A percentile compares a stretch with the other conserved stretches of the same genome.
phyloP scores from a whole-genome alignment of 2,329 filamentous ascomycete species.

The Calonectria montana region DNA sequence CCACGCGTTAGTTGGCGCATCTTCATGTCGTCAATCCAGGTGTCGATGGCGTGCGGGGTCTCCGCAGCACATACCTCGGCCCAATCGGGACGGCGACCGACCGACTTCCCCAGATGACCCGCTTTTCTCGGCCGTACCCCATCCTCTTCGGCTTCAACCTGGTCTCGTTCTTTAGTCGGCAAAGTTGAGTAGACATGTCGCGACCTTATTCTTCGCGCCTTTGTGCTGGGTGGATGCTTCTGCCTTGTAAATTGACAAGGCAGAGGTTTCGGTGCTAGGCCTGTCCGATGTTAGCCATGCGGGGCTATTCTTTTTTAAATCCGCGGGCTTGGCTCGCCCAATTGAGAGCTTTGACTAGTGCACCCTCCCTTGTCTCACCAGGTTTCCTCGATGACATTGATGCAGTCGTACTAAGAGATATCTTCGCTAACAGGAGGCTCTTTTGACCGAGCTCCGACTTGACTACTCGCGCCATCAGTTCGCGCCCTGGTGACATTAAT shows the following conservation, averaged over 20 bases:
- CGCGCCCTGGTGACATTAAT: constrained; percentile 18
- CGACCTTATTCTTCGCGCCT: background rate
- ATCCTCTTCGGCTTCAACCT: constrained; percentile 31
- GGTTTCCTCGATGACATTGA: background rate
- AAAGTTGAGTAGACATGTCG: background rate
- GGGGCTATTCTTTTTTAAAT: background rate
- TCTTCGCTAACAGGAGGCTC: constrained; percentile 29
- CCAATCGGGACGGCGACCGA: constrained; percentile 29
- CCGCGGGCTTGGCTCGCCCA: background rate
- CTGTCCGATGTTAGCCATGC: background rate
- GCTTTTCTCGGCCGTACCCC: constrained; percentile 14
- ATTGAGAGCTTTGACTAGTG: background rate
- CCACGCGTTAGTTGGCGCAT: constrained; percentile 21
- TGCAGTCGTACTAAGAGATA: background rate
- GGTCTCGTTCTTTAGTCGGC: background rate
- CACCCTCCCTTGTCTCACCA: constrained; percentile 1
- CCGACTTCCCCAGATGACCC: constrained; percentile 28
- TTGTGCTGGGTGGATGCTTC: background rate
- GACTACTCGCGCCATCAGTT: constrained; percentile 22
- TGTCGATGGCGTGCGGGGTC: constrained; percentile 41
- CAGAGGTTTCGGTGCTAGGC: background rate
- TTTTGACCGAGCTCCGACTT: constrained; percentile 34
- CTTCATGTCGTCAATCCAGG: constrained; percentile 32
- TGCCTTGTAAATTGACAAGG: background rate
- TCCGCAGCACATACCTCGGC: constrained; percentile 25